Percentiles rank a stretch among this genome's conserved stretches.
phyloP scores from a whole-genome alignment of 306 rosid species.

The Prinsepia uniflora region DNA sequence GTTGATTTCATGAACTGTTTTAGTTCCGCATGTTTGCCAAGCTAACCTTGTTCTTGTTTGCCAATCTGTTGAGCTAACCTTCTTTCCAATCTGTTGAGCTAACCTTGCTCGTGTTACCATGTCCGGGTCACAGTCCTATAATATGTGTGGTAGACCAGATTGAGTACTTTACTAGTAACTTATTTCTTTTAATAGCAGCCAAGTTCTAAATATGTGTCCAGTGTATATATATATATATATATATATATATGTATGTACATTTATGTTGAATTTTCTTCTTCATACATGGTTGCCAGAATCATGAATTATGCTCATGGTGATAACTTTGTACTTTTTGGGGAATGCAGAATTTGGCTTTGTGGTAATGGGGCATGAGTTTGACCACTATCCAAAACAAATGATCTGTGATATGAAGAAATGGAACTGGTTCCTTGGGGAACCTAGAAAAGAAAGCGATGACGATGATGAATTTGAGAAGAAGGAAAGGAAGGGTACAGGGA shows the following conservation, averaged over 20 bases:
- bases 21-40: too few relatives aligned
- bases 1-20: too few relatives aligned
- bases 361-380: constrained; percentile 73
- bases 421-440: constrained; percentile 83
- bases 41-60: too few relatives aligned
- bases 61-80: too few relatives aligned
- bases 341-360: constrained; percentile 82
- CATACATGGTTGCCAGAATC: neutral
- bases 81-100: neutral
- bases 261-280: neutral
- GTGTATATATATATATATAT: neutral
- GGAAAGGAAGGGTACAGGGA: constrained; percentile 21
- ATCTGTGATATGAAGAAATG: constrained; percentile 49
- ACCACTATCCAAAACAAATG: constrained; percentile 56
- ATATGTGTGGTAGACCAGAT: neutral
- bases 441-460: constrained; percentile 35
- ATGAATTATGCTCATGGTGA: constrained; percentile 12
- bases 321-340: constrained; percentile 9
- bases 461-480: constrained; percentile 38
- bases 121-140: neutral
- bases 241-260: too few relatives aligned
- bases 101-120: neutral
- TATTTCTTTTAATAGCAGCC: neutral
- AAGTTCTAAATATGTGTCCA: neutral
- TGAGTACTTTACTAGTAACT: neutral